These are phyloP conservation scores for Aspergillus quadrilineatus DNA, from an alignment of 2,329 filamentous ascomycete species.

Conservation along the genomic window DNA sequence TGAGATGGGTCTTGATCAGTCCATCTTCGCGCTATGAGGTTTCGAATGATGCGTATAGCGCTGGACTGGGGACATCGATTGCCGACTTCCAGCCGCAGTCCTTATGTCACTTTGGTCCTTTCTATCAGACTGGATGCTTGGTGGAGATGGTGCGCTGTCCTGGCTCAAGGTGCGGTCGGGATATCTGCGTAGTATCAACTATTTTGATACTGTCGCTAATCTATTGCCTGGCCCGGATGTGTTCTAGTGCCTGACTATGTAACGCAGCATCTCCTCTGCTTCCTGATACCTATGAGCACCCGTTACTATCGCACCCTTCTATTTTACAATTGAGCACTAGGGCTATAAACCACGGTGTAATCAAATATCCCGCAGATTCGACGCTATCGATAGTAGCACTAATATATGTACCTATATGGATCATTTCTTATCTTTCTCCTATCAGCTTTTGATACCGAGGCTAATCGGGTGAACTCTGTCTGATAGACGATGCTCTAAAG, in stretches of 20 bases:
- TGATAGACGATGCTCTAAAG: neutral
- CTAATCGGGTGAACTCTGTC: neutral
- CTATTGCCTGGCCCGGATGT: no score
- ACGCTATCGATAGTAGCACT: neutral
- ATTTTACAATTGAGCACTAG: no score
- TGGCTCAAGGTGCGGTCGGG: neutral
- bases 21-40: neutral
- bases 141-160: neutral
- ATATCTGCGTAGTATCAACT: neutral
- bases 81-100: neutral
- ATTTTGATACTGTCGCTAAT: neutral
- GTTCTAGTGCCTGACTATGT: no score
- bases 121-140: neutral
- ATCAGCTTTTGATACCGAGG: constrained; percentile 2
- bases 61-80: neutral
- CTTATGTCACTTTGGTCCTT: neutral
- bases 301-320: no score
- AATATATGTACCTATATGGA: neutral
- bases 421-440: constrained; percentile 8
- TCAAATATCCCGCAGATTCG: neutral
- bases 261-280: no score
- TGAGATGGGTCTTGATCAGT: neutral
- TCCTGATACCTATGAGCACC: no score
- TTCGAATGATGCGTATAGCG: neutral
- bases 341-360: no score